Conservation (phyloP, 768 basidiomycete species). For the Mycena epipterygia region DNA sequence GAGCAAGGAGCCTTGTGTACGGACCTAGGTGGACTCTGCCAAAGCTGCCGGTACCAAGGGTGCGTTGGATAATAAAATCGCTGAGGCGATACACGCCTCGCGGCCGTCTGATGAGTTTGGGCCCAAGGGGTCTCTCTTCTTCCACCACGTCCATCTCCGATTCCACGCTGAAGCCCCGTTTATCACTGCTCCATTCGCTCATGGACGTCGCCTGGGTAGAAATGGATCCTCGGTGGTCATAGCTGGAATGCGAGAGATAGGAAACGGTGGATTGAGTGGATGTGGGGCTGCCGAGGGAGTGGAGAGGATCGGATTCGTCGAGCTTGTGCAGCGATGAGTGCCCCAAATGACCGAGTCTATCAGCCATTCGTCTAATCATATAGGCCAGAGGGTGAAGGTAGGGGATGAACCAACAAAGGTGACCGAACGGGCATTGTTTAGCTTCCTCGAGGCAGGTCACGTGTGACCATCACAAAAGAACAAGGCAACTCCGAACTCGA, state of each 20-base stretch:
- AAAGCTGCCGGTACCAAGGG: constrained; percentile 95
- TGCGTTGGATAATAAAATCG: constrained; percentile 87
- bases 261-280: constrained; percentile 49
- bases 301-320: constrained; percentile 14
- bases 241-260: constrained; percentile 45
- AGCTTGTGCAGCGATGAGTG: constrained; percentile 31
- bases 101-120: constrained; percentile 38
- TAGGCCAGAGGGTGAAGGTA: constrained; percentile 22
- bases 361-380: constrained; percentile 67
- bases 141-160: constrained; percentile 51
- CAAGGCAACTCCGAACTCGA: not conserved
- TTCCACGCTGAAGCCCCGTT: constrained; percentile 16
- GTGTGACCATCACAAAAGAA: constrained; percentile 17
- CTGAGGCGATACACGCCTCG: constrained; percentile 69
- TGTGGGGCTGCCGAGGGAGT: constrained; percentile 38
- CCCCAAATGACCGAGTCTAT: constrained; percentile 59
- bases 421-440: constrained; percentile 24
- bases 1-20: not conserved
- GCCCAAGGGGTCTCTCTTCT: constrained; percentile 36
- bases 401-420: constrained; percentile 24
- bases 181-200: constrained; percentile 59
- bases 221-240: constrained; percentile 75
- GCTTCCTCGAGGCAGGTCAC: constrained; percentile 11
- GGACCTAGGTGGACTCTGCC: constrained; percentile 93
- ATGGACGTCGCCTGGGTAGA: constrained; percentile 77